Evolutionary conservation across 1,284 basidiomycete genomes (phyloP), one percentile per base, ranked within the genome.

Genomic region (Cystobasidium slooffiae): DNA sequence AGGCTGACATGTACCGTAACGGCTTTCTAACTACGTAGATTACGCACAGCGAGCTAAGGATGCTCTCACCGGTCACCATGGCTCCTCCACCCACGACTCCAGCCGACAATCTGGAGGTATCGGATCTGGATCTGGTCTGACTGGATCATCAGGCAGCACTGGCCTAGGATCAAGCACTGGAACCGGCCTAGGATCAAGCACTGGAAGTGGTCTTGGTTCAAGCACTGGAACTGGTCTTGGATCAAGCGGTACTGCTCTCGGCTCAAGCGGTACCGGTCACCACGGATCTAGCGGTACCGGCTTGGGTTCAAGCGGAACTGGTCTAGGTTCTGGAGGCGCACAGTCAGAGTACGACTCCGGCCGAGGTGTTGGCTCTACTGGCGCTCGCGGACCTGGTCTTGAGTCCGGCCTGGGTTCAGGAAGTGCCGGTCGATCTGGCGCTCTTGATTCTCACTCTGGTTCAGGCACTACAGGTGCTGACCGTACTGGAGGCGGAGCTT

Each of bases 81-180:
- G 64, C 64, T 41, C 64, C 8, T 46, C 64, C 31, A 43, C 37
- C 18, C 37, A 47, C 39, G 64, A 53, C 39, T 43, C 64, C 20
- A 53, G 64, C 44, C 47, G 39, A 66, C 3, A n/a, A n/a, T 37
- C 64, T 39, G 64, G 64, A 41, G 47, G 41, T 41, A 49, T 49
- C 43, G 64, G 64, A n/a, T 51, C 47, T 41, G 63, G 46, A n/a
- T 65, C 44, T 51, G 55, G 55, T 56, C 55, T 56, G 55, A 56
- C 55, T 31, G 55, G 55, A 14, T 51, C 47, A 51, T 51, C 47
- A 14, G 20, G 47, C 47, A 51, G 20, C 47, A 62, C 59, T 44
- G 59, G 59, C 10, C 59, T 62, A n/a, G 59, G 39, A 6, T 62
- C 39, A 18, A 43, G 7, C 39, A 62, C 59, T 55, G 18, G 53